Evolutionary conservation across 176 grass and related monocot species (phyloP).

Genomic region (Carex kokanica): DNA sequence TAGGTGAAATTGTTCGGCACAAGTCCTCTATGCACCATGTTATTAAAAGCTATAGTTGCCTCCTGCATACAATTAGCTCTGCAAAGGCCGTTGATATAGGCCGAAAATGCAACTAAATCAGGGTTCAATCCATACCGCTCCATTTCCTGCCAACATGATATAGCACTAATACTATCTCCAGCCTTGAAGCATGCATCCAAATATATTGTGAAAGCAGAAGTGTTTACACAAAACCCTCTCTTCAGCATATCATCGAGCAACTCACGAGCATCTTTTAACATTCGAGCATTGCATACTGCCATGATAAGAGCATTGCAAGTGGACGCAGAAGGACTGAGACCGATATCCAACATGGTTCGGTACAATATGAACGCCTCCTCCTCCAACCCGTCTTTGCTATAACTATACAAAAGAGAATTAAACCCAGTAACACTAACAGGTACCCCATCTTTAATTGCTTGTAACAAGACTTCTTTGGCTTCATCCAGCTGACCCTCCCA

Average conservation of each 20-base stretch:
- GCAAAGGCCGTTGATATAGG: conserved; percentile 77
- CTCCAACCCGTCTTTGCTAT: conserved; percentile 70
- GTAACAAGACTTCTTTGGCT: conserved; percentile 44
- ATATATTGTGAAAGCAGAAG: conserved; percentile 70
- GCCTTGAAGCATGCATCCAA: conserved; percentile 70
- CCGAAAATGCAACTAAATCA: conserved; percentile 81
- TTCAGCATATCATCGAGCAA: conserved; percentile 64
- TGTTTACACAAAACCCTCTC: conserved; percentile 55
- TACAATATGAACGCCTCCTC: conserved; percentile 72
- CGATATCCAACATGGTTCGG: conserved; percentile 45
- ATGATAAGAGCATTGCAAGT: conserved; percentile 78
- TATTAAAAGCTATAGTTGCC: conserved; percentile 50
- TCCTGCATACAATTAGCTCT: conserved; percentile 54
- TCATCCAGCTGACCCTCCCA: conserved; percentile 63
- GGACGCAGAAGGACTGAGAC: conserved; percentile 47
- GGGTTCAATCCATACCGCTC: conserved; percentile 38
- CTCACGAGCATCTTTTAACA: conserved; percentile 42
- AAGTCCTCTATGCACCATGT: conserved; percentile 68
- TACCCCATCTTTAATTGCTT: conserved; percentile 43
- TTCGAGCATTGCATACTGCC: conserved; percentile 58
- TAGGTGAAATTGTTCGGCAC: conserved; percentile 88
- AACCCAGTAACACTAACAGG: conserved; percentile 57
- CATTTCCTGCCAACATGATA: conserved; percentile 80
- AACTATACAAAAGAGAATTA: conserved; percentile 59
- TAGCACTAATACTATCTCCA: conserved; percentile 42